These are phyloP conservation scores for Bromus sterilis DNA, from an alignment of 176 grass and related monocot genomes.

Conservation along the genomic window DNA sequence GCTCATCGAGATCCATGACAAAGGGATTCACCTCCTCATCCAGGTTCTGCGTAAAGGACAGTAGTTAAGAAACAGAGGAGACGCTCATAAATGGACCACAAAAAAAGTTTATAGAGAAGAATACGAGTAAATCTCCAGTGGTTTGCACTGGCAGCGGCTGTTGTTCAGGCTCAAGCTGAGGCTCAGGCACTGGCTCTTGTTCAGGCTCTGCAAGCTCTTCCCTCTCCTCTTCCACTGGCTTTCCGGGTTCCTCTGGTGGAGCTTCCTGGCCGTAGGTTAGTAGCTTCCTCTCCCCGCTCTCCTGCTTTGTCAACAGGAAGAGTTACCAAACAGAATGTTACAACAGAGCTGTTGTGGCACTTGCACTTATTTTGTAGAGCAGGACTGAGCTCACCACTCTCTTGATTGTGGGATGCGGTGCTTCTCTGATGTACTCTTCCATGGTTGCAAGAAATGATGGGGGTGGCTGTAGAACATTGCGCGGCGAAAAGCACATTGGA, in stretches of 20 bases:
- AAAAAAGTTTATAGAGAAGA: background rate
- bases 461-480: slow-evolving; percentile 49
- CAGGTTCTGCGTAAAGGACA: slow-evolving; percentile 51
- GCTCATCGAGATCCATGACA: slow-evolving; percentile 44
- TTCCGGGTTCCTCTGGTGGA: slow-evolving; percentile 33
- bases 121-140: slow-evolving; percentile 68
- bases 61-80: background rate
- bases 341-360: background rate
- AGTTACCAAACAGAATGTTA: background rate
- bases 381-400: slow-evolving; percentile 46
- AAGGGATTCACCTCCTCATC: slow-evolving; percentile 64
- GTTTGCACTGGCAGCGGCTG: slow-evolving; percentile 29
- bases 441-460: slow-evolving; percentile 85
- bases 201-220: slow-evolving; percentile 25
- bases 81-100: background rate
- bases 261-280: slow-evolving; percentile 63
- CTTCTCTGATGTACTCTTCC: slow-evolving; percentile 97
- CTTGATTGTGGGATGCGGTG: slow-evolving; percentile 45
- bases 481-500: background rate
- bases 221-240: slow-evolving; percentile 21
- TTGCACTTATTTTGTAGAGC: background rate
- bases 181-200: slow-evolving; percentile 27
- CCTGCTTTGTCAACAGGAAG: slow-evolving; percentile 35
- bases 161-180: slow-evolving; percentile 15
- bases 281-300: slow-evolving; percentile 58